Conservation (phyloP, 2,329 filamentous ascomycete species). For the Rhinocladiella mackenziei region DNA sequence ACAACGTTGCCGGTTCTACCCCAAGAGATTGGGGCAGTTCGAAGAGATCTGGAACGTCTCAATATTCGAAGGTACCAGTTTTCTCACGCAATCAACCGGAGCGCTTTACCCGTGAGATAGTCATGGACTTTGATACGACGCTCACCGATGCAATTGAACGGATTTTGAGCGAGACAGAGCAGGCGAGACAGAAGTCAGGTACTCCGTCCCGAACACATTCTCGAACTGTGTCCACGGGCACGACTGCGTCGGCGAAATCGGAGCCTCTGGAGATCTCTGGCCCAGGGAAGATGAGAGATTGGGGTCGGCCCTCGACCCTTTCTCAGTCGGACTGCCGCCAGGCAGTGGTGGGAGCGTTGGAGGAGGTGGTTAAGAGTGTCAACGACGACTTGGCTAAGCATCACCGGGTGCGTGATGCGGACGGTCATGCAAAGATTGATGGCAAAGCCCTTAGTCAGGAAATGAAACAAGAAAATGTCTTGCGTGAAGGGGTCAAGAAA, state of each 20-base stretch:
- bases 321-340: constrained; percentile 47
- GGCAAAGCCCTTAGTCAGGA: constrained; percentile 23
- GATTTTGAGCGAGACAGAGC: constrained; percentile 38
- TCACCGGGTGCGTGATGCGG: constrained; percentile 32
- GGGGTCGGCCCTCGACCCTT: constrained; percentile 1
- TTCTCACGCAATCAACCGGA: constrained; percentile 4
- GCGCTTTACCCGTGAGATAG: constrained; percentile 49
- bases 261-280: constrained; percentile 27
- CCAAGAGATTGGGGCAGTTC: background rate
- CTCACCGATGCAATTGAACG: constrained; percentile 56
- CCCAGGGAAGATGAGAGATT: constrained; percentile 11
- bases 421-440: constrained; percentile 34
- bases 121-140: constrained; percentile 57
- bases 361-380: constrained; percentile 55
- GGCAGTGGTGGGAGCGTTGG: constrained; percentile 54
- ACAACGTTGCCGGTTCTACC: background rate
- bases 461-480: constrained; percentile 45
- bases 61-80: background rate
- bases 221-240: constrained; percentile 24
- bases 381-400: constrained; percentile 46
- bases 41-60: background rate
- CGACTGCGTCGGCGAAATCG: constrained; percentile 22
- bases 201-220: constrained; percentile 19
- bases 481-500: constrained; percentile 54
- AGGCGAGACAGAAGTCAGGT: constrained; percentile 4